Percentiles rank a stretch among this genome's conserved stretches.
phyloP scores from a whole-genome alignment of 352 stramenopile genomes.

The Phytopythium kandeliae region DNA sequence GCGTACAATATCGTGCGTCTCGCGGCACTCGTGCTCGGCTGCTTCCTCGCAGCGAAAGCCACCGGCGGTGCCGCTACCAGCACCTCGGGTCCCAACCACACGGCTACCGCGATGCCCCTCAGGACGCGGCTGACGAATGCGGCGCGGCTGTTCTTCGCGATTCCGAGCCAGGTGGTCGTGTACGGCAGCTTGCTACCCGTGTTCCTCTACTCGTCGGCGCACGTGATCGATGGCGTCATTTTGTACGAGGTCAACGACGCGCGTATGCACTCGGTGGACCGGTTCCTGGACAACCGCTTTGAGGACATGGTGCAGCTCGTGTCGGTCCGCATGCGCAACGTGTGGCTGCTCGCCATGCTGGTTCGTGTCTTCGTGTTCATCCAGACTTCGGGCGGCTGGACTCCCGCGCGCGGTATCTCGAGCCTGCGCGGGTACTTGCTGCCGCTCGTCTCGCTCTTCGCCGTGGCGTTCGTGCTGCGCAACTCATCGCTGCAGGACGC shows the following conservation, averaged over 20 bases:
- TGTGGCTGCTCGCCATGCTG: conserved; percentile 42
- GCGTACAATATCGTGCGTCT: conserved; percentile 37
- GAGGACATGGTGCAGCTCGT: conserved; percentile 27
- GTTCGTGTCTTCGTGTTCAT: conserved; percentile 37
- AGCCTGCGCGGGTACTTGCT: conserved; percentile 37
- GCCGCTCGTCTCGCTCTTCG: conserved; percentile 22
- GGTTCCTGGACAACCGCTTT: conserved; percentile 27
- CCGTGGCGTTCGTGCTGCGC: conserved; percentile 33
- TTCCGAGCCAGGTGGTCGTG: conserved; percentile 45
- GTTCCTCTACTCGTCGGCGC: conserved; percentile 36
- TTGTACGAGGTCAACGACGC: conserved; percentile 45
- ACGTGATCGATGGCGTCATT: conserved; percentile 45
- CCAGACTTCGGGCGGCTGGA: conserved; percentile 47
- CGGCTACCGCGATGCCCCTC: not conserved
- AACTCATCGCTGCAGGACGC: conserved; percentile 27
- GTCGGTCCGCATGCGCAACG: conserved; percentile 40
- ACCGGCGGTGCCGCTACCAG: not conserved
- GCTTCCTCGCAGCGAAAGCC: conserved; percentile 16
- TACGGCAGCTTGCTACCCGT: conserved; percentile 49
- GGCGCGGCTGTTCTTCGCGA: conserved; percentile 31
- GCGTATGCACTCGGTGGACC: conserved; percentile 21
- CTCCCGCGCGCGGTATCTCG: conserved; percentile 31
- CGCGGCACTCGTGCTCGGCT: conserved; percentile 23
- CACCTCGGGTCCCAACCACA: not conserved
- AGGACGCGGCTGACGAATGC: conserved; percentile 12